phyloP scores from a whole-genome alignment of 1,139 yeast genomes.

The Nakaseomyces uthaithaninus region DNA sequence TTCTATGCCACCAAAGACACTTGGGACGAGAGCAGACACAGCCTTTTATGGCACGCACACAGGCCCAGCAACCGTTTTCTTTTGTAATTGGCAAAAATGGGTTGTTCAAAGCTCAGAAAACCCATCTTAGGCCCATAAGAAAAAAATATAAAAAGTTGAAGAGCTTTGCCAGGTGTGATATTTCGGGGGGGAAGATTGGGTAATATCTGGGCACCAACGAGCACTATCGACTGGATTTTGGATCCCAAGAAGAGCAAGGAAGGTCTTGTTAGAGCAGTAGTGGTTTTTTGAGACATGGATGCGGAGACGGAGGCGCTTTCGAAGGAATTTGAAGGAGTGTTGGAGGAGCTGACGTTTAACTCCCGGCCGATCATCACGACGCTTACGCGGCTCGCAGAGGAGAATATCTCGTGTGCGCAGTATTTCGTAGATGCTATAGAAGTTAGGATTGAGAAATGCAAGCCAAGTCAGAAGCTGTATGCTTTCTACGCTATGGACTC shows the following conservation, averaged over 20 bases:
- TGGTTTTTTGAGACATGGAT: conserved; percentile 16
- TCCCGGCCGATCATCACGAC: conserved; percentile 84
- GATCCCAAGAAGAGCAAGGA: not conserved
- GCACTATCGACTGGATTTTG: too few relatives aligned
- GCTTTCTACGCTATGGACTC: conserved; percentile 83
- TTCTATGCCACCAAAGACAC: too few relatives aligned
- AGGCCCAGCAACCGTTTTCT: too few relatives aligned
- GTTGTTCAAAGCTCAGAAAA: too few relatives aligned
- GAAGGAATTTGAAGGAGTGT: conserved; percentile 27
- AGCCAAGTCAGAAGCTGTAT: conserved; percentile 77
- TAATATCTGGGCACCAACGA: too few relatives aligned
- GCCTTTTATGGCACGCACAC: too few relatives aligned
- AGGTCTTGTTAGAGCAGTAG: not conserved
- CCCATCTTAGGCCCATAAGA: too few relatives aligned
- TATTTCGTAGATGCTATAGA: conserved; percentile 70
- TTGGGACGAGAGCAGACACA: too few relatives aligned
- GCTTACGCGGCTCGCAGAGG: conserved; percentile 81
- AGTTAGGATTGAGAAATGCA: conserved; percentile 52
- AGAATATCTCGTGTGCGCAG: conserved; percentile 66
- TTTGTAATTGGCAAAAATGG: too few relatives aligned
- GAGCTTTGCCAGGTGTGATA: too few relatives aligned
- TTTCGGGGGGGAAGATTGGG: too few relatives aligned
- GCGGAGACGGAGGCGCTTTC: conserved; percentile 21
- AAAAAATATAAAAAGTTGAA: too few relatives aligned
- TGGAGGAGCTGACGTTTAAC: conserved; percentile 75